Percentiles rank a stretch among this genome's conserved stretches.
These are phyloP conservation scores for Gossypium raimondii DNA, from an alignment of 345 rosid genomes.

Conservation along the genomic window DNA sequence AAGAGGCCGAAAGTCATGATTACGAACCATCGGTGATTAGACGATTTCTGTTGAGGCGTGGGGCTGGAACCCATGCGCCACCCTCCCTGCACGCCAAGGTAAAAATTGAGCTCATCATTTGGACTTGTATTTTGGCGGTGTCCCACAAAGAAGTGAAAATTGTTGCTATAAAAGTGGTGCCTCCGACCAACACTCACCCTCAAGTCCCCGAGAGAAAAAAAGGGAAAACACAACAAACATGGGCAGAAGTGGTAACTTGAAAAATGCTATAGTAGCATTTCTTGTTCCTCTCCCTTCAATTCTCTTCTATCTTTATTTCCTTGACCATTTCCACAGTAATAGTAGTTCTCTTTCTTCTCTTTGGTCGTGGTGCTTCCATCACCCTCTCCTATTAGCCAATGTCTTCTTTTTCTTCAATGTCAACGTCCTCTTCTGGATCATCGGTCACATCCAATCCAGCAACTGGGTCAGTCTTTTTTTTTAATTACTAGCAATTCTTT, in stretches of 20 bases:
- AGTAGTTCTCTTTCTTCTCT: slow-evolving; percentile 26
- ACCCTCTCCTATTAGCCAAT: slow-evolving; percentile 77
- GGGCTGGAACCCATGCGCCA: background rate
- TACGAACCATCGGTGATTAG: background rate
- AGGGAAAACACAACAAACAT: slow-evolving; percentile 10
- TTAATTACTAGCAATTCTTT: background rate
- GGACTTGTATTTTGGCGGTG: background rate
- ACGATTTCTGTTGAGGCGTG: slow-evolving; percentile 6
- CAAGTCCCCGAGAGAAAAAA: background rate
- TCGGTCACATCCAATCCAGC: slow-evolving; percentile 65
- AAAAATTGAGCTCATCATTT: background rate
- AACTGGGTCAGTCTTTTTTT: slow-evolving; percentile 61
- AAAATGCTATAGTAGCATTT: slow-evolving; percentile 58
- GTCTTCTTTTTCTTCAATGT: slow-evolving; percentile 86
- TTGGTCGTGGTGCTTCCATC: slow-evolving; percentile 71
- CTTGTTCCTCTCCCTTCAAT: slow-evolving; percentile 78
- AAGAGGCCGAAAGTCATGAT: background rate
- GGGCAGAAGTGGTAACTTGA: slow-evolving; percentile 41
- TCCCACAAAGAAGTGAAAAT: background rate
- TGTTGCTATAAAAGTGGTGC: background rate
- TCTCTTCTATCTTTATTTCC: slow-evolving; percentile 57
- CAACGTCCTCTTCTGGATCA: slow-evolving; percentile 85
- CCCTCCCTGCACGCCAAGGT: background rate
- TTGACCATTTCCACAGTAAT: slow-evolving; percentile 30
- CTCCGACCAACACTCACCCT: background rate